Percentiles rank a stretch among this genome's conserved stretches.
phyloP scores from a whole-genome alignment of 768 basidiomycete species.

The Pleurotus platypus region DNA sequence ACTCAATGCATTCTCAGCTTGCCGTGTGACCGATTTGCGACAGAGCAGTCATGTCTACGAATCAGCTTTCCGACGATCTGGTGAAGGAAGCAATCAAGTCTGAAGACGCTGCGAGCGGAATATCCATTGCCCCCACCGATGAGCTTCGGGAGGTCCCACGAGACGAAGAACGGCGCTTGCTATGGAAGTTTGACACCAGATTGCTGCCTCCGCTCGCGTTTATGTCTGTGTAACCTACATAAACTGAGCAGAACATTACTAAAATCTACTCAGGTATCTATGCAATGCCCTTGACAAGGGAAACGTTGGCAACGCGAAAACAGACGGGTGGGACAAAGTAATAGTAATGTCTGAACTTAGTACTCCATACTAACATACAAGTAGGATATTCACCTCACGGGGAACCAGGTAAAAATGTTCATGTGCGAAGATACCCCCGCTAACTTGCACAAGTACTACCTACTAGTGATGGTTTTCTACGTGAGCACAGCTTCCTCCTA shows the following conservation, averaged over 20 bases:
- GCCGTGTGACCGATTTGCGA: neutral
- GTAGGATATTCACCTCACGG: slow-evolving; percentile 38
- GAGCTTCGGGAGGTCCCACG: neutral
- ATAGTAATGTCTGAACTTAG: neutral
- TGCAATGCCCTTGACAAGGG: slow-evolving; percentile 49
- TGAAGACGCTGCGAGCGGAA: neutral
- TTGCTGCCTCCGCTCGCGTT: slow-evolving; percentile 40
- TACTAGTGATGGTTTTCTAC: slow-evolving; percentile 46
- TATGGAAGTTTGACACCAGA: slow-evolving; percentile 37
- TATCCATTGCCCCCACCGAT: neutral
- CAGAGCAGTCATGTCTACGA: neutral
- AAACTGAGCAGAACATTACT: neutral
- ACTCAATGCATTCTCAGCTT: neutral
- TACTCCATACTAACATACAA: too few species aligned
- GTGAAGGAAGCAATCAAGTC: neutral
- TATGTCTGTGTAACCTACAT: slow-evolving; percentile 26
- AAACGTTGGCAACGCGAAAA: slow-evolving; percentile 51
- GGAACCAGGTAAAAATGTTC: slow-evolving; percentile 34
- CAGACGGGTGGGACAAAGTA: slow-evolving; percentile 47
- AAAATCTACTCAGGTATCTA: slow-evolving; percentile 31
- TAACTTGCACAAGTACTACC: slow-evolving; percentile 33
- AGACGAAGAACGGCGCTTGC: slow-evolving; percentile 27
- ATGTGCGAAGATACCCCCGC: neutral
- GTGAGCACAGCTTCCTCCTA: slow-evolving; percentile 17
- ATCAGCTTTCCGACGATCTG: neutral